Evolutionary conservation across 169 alveolate species (phyloP), one percentile per base, ranked within the genome.

Genomic region (Cystoisospora suis): DNA sequence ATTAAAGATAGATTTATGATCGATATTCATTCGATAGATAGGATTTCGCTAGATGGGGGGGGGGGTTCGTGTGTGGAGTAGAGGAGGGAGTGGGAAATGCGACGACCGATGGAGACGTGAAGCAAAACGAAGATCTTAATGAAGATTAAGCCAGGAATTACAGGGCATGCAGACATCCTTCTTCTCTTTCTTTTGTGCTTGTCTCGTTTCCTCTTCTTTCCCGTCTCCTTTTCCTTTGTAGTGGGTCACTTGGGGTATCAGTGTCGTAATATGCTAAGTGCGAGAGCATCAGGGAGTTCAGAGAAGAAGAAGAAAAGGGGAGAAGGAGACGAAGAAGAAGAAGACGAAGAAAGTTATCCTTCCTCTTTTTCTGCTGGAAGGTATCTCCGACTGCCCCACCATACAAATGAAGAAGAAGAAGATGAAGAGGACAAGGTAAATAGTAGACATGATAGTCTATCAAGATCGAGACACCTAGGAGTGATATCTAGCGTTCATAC

Each of bases 401-500:
- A 56, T 0, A 56, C 42, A 27, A n/a, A 72, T 46, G 56, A 32
- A 7, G 15, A 17, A 6, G 83, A 72, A 3, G 83, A 72, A 17
- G 83, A 72, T 6, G 83, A 72, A 40, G 83, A 72, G 58, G 83
- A 72, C 83, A 34, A 72, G 56, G 83, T 72, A 36, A 38, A 56
- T 0, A 15, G 40, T 61, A 12, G 17, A 20, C 61, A 49, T 49
- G n/a, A 49, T 49, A 20, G 61, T 9, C 61, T 9, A 20, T 49
- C 20, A 20, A 20, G 9, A 12, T 20, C 61, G n/a, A 9, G 61
- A 9, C 61, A 9, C 61, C 20, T 20, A 9, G n/a, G 61, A 9
- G 61, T 20, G 61, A 20, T 49, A 49, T 9, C n/a, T 12, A 9
- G 61, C n/a, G n/a, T 12, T 9, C 9, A 9, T 49, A 20, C n/a